A percentile compares a stretch with the other conserved stretches of the same genome.
Conservation (phyloP, 2,329 filamentous ascomycete species). For the Curvularia verruculosa region DNA sequence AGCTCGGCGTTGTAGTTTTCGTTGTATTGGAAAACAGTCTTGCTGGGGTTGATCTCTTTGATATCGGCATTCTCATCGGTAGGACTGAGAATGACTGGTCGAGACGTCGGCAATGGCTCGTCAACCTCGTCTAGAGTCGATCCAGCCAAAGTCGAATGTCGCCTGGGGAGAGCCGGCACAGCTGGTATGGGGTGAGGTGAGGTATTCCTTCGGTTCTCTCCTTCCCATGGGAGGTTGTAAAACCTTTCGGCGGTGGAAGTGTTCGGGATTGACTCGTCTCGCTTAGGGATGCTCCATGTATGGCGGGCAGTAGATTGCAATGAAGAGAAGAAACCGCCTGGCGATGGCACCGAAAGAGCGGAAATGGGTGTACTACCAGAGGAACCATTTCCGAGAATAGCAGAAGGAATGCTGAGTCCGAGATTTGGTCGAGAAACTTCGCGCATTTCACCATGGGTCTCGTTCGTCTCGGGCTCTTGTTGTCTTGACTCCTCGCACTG, state of each 20-base stretch:
- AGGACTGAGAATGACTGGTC: conserved; percentile 38
- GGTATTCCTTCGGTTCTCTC: conserved; percentile 49
- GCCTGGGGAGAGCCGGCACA: conserved; percentile 27
- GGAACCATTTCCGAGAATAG: conserved; percentile 43
- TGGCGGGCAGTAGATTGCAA: conserved; percentile 76
- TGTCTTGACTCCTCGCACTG: conserved; percentile 30
- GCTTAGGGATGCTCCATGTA: conserved; percentile 73
- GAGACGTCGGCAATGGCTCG: conserved; percentile 40
- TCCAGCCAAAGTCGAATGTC: conserved; percentile 37
- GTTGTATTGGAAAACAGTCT: conserved; percentile 74
- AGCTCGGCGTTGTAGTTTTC: conserved; percentile 77
- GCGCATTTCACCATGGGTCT: conserved; percentile 66
- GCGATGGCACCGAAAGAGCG: conserved; percentile 85
- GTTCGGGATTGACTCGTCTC: conserved; percentile 65
- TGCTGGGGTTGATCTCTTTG: conserved; percentile 64
- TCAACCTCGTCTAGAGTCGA: conserved; percentile 45
- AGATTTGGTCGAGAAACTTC: conserved; percentile 61
- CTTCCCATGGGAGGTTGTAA: conserved; percentile 80
- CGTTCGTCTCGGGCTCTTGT: conserved; percentile 41
- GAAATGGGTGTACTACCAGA: conserved; percentile 68
- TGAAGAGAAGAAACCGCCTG: conserved; percentile 88
- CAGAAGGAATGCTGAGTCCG: conserved; percentile 35
- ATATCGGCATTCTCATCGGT: conserved; percentile 53
- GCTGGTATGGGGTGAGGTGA: conserved; percentile 24
- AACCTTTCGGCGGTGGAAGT: conserved; percentile 93